These are phyloP conservation scores for Castanea mollissima DNA, from an alignment of 306 rosid species.

Conservation along the genomic window DNA sequence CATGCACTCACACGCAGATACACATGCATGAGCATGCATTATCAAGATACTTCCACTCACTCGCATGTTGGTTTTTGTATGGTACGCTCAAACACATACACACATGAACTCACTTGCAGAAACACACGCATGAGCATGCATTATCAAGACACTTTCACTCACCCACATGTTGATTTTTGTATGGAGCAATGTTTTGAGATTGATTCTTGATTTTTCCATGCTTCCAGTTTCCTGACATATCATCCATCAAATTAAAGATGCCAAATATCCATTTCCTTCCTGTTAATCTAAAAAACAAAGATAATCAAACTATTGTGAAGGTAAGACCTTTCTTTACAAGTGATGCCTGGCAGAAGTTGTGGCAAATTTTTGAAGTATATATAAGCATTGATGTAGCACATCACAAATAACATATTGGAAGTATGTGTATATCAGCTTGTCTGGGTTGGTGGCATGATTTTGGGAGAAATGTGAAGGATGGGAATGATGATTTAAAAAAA, in stretches of 20 bases:
- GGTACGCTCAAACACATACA: too few relatives aligned
- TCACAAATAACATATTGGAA: neutral
- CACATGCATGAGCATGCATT: neutral
- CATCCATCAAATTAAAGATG: conserved; percentile 74
- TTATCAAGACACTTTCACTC: neutral
- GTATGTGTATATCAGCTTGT: too few relatives aligned
- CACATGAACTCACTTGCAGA: too few relatives aligned
- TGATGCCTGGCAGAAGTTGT: conserved; percentile 10
- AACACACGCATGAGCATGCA: neutral
- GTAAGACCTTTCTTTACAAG: conserved; percentile 36
- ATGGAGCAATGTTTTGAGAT: neutral
- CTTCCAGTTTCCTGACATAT: conserved; percentile 65
- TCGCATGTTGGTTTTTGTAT: neutral
- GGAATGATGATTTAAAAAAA: too few relatives aligned
- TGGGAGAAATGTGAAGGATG: too few relatives aligned
- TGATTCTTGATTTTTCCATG: conserved; percentile 25
- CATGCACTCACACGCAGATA: too few relatives aligned
- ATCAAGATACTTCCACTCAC: neutral
- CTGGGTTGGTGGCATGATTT: too few relatives aligned
- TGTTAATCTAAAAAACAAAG: conserved; percentile 71
- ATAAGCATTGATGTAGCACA: neutral
- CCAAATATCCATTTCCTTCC: conserved; percentile 96
- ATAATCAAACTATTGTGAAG: conserved; percentile 65
- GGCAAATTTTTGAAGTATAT: neutral
- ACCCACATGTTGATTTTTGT: neutral